Evolutionary conservation across 768 basidiomycete genomes (phyloP).

Genomic region (Mycena rebaudengoi): DNA sequence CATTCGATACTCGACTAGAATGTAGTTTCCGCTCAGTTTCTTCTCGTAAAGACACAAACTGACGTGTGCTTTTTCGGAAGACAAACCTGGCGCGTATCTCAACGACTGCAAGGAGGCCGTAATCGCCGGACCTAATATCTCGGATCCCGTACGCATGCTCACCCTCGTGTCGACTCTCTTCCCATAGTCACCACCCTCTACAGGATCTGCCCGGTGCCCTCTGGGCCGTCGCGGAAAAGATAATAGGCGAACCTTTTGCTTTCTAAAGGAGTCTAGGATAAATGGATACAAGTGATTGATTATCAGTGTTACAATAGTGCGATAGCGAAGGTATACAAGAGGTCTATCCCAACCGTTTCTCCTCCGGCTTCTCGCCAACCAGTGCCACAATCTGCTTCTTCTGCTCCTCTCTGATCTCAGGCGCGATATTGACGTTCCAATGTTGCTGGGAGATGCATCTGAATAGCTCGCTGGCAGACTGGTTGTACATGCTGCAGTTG

Average conservation of each 20-base stretch:
- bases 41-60: not conserved
- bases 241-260: not conserved
- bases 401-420: constrained; percentile 21
- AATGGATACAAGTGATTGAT: too few species aligned
- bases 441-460: constrained; percentile 1
- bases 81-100: not conserved
- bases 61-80: not conserved
- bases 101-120: not conserved
- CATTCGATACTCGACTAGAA: not conserved
- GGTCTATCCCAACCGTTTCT: too few species aligned
- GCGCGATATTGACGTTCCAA: constrained; percentile 28
- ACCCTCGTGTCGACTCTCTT: not conserved
- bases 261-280: too few species aligned
- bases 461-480: constrained; percentile 18
- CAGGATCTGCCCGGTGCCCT: too few species aligned
- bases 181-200: not conserved
- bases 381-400: too few species aligned
- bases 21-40: not conserved
- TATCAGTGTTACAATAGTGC: too few species aligned
- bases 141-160: not conserved
- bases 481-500: constrained; percentile 15
- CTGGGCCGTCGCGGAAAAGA: not conserved
- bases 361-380: too few species aligned
- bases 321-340: too few species aligned
- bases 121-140: not conserved